Conservation (phyloP, 768 basidiomycete genomes). For the Suillus subalutaceus region DNA sequence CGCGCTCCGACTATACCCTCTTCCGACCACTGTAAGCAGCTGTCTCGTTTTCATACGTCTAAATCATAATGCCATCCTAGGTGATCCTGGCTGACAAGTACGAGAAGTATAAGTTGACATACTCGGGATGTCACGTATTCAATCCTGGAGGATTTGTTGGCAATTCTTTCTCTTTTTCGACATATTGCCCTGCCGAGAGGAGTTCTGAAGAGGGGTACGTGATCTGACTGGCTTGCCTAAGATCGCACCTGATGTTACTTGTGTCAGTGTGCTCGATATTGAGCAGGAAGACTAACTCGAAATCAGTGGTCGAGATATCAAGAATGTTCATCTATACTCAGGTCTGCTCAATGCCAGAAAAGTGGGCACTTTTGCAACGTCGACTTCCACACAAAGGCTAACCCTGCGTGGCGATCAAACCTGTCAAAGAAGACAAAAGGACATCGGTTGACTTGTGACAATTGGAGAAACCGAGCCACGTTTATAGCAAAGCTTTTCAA, state of each 20-base stretch:
- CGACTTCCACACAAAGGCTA: background rate
- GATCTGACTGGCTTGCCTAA: slow-evolving; percentile 2
- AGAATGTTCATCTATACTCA: background rate
- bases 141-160: slow-evolving; percentile 94
- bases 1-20: slow-evolving; percentile 86
- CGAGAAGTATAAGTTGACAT: slow-evolving; percentile 93
- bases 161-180: slow-evolving; percentile 82
- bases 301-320: background rate
- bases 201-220: slow-evolving; percentile 85
- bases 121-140: slow-evolving; percentile 98
- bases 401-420: background rate
- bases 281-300: slow-evolving; percentile 7
- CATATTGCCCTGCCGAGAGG: slow-evolving; percentile 83
- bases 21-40: slow-evolving; percentile 83
- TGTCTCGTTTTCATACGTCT: slow-evolving; percentile 8
- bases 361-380: background rate
- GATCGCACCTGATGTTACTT: background rate
- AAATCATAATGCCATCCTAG: slow-evolving; percentile 41
- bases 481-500: background rate
- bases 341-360: background rate
- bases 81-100: slow-evolving; percentile 95
- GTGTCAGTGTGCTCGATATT: background rate
- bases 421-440: background rate
- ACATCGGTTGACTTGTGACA: background rate
- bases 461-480: background rate